Conservation (phyloP, 371 early-diverging fungal species). For the Lichtheimia ornata region DNA sequence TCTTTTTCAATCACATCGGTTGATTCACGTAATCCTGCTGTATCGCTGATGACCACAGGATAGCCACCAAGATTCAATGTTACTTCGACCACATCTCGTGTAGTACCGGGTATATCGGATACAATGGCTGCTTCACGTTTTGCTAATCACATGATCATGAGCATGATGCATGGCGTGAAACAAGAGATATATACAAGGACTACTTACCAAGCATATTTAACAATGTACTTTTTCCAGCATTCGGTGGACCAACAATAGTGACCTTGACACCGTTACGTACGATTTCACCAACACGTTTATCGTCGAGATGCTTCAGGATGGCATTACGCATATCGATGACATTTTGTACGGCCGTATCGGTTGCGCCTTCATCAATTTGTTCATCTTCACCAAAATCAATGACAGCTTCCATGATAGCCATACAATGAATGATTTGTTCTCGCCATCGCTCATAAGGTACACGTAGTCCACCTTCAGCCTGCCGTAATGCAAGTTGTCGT, state of each 20-base stretch:
- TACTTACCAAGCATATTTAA: slow-evolving; percentile 69
- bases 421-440: slow-evolving; percentile 53
- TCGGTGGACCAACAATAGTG: slow-evolving; percentile 80
- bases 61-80: slow-evolving; percentile 77
- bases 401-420: slow-evolving; percentile 75
- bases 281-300: slow-evolving; percentile 74
- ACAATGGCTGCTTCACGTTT: slow-evolving; percentile 82
- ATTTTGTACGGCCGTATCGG: slow-evolving; percentile 28
- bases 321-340: slow-evolving; percentile 22
- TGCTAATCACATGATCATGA: slow-evolving; percentile 34
- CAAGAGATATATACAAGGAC: too few species aligned
- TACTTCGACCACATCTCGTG: slow-evolving; percentile 78
- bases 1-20: slow-evolving; percentile 72
- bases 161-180: neutral
- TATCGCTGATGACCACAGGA: slow-evolving; percentile 75
- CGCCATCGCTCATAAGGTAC: slow-evolving; percentile 71
- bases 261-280: slow-evolving; percentile 72
- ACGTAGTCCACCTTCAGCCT: slow-evolving; percentile 71
- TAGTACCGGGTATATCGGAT: slow-evolving; percentile 80
- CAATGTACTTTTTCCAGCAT: slow-evolving; percentile 82
- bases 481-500: slow-evolving; percentile 66
- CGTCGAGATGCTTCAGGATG: slow-evolving; percentile 60
- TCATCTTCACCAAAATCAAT: slow-evolving; percentile 90
- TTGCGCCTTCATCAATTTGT: slow-evolving; percentile 72
- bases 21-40: slow-evolving; percentile 74